A percentile compares a stretch with the other conserved stretches of the same genome.
Evolutionary conservation across 495 filamentous ascomycete genomes (phyloP).

Genomic region (Lophiotrema nucula): DNA sequence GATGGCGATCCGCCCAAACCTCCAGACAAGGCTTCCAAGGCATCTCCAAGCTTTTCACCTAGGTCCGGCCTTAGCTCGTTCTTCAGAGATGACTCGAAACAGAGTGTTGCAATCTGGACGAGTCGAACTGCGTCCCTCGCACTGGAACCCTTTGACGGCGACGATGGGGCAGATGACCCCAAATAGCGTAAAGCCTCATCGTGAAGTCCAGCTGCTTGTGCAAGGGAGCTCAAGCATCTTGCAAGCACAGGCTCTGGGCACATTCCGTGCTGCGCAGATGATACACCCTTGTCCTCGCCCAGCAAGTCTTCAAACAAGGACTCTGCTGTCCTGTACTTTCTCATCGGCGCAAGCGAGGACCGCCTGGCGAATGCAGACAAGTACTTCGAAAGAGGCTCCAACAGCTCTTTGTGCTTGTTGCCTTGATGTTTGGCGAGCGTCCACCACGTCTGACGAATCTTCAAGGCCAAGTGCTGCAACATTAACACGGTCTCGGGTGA

Average conservation of each 20-base stretch:
- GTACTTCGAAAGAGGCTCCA: constrained; percentile 67
- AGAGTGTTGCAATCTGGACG: constrained; percentile 17
- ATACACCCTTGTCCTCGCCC: no score
- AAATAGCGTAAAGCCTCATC: constrained; percentile 30
- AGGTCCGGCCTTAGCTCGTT: neutral
- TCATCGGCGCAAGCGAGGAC: constrained; percentile 21
- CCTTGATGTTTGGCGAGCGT: constrained; percentile 65
- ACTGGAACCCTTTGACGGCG: neutral
- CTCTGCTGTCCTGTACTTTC: constrained; percentile 37
- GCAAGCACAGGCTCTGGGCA: neutral
- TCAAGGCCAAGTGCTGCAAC: constrained; percentile 67
- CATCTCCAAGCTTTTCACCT: constrained; percentile 3
- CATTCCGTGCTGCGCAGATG: no score
- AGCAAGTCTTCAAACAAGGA: constrained; percentile 15
- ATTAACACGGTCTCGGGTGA: constrained; percentile 59
- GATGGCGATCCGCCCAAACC: constrained; percentile 26
- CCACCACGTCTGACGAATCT: constrained; percentile 69
- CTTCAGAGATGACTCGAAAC: constrained; percentile 15
- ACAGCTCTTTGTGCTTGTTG: constrained; percentile 66
- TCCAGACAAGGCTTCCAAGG: constrained; percentile 15
- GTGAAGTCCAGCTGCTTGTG: constrained; percentile 20
- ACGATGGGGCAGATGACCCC: neutral
- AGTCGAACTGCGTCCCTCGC: constrained; percentile 10
- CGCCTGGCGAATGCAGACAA: constrained; percentile 61
- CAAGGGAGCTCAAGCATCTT: constrained; percentile 21